These are phyloP conservation scores for Plasmodium adleri DNA, from an alignment of 169 alveolate genomes.

Conservation along the genomic window DNA sequence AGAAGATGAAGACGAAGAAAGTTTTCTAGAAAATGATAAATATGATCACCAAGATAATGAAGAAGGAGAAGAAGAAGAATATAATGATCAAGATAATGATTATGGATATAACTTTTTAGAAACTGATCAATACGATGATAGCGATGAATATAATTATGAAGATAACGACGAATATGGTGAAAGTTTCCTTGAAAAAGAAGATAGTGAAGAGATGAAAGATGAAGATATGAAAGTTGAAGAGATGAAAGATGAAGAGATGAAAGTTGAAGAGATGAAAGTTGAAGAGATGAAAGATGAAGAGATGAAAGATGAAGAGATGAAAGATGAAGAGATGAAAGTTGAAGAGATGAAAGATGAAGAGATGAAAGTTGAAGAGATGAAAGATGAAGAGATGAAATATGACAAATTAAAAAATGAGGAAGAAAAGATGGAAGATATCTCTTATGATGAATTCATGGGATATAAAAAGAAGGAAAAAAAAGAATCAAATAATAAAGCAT, in stretches of 20 bases:
- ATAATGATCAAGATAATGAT: constrained; percentile 16
- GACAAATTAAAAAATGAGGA: neutral
- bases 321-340: neutral
- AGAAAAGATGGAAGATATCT: neutral
- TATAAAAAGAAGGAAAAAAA: neutral
- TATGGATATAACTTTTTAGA: constrained; percentile 33
- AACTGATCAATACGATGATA: constrained; percentile 39
- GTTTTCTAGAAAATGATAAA: constrained; percentile 35
- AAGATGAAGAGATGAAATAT: constrained; percentile 3
- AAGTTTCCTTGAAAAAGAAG: constrained; percentile 39
- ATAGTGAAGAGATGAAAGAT: constrained; percentile 4
- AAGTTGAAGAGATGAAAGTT: neutral
- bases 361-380: neutral
- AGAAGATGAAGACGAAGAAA: neutral
- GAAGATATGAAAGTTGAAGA: neutral
- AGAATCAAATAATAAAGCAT: neutral
- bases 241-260: constrained; percentile 2
- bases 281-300: neutral
- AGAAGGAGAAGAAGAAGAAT: neutral
- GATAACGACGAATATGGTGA: constrained; percentile 23
- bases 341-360: constrained; percentile 11
- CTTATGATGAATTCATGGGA: neutral
- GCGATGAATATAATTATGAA: constrained; percentile 8
- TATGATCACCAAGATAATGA: neutral
- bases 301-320: neutral